Evolutionary conservation across 179 eudicot genomes (phyloP), one percentile per base, ranked within the genome.

Genomic region (Silene vulgaris): DNA sequence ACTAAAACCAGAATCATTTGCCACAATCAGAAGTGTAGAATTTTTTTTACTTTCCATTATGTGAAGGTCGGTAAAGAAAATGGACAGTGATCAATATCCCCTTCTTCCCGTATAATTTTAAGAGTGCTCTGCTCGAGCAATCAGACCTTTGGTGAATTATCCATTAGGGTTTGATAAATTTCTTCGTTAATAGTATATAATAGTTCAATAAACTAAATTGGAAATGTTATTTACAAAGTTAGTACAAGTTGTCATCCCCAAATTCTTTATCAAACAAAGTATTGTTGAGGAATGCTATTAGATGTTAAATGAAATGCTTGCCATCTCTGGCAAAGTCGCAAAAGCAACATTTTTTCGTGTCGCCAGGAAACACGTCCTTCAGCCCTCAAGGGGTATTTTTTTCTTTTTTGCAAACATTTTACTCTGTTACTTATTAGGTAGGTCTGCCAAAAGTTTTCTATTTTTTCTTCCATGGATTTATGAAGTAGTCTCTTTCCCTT

Each of bases 161-260:
- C 32, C 32, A 62, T 64, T 64, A 20, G 5, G n/a, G 16, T 21
- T 19, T 9, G 40, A 12, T 29, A 64, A 26, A 64, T 29, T 3
- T 64, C 68, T 2, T 64, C 40, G 35, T 11, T 12, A 21, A 13
- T 26, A 14, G 8, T 64, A 13, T 16, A 52, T 16, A 52, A 52
- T 52, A 52, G 21, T 65, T 30, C 69, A 29, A 11, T 59, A 59
- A 29, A 65, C 45, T 29, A 65, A 65, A 65, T 65, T 30, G 16
- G 69, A 65, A 65, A 13, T 12, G 43, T 11, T 65, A 30, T 63
- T 0, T 63, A 30, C 43, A 65, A 65, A 8, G 13, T 29, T 14
- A 26, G 35, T 64, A 16, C 37, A 13, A 16, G 26, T 20, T 17
- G 23, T 59, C 64, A 20, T 5, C 64, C 1, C 8, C 16, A 11